Evolutionary conservation across 805 yeast species (phyloP).

Genomic region (Kodamaea kakaduensis): DNA sequence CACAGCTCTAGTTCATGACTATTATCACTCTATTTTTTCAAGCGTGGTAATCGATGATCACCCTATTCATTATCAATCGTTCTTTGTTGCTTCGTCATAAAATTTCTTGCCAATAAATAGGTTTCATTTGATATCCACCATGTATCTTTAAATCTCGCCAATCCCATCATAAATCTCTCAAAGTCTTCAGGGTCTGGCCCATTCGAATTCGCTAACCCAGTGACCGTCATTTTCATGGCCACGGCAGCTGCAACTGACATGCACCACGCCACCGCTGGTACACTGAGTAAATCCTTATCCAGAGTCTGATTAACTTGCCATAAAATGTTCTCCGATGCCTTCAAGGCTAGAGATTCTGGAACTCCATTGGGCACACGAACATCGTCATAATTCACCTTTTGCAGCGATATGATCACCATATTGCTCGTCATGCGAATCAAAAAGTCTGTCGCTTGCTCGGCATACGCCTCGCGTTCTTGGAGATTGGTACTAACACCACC

Average conservation of each 20-base stretch:
- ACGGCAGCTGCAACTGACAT: conserved; percentile 25
- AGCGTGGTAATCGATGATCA: too few species aligned
- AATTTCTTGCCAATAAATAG: too few species aligned
- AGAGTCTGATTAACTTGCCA: conserved; percentile 20
- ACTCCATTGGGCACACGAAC: conserved; percentile 18
- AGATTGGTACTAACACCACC: too few species aligned
- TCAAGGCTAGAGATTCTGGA: conserved; percentile 21
- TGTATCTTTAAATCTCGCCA: conserved; percentile 18
- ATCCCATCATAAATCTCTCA: conserved; percentile 18
- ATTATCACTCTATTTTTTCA: too few species aligned
- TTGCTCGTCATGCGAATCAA: conserved; percentile 27
- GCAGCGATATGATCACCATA: conserved; percentile 22
- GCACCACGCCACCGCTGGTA: conserved; percentile 27
- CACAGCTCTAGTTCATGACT: too few species aligned
- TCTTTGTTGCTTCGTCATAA: too few species aligned
- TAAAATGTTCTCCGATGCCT: conserved; percentile 25
- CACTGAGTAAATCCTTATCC: conserved; percentile 18
- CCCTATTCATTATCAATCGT: too few species aligned
- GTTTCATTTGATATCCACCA: conserved; percentile 32
- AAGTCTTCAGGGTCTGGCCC: conserved; percentile 8
- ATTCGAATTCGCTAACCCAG: conserved; percentile 6
- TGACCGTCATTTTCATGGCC: conserved; percentile 19
- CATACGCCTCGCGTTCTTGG: conserved; percentile 16
- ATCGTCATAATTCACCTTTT: conserved; percentile 25
- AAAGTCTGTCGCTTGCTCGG: conserved; percentile 20